Conservation (phyloP, 495 filamentous ascomycete species). For the Podospora sp. region DNA sequence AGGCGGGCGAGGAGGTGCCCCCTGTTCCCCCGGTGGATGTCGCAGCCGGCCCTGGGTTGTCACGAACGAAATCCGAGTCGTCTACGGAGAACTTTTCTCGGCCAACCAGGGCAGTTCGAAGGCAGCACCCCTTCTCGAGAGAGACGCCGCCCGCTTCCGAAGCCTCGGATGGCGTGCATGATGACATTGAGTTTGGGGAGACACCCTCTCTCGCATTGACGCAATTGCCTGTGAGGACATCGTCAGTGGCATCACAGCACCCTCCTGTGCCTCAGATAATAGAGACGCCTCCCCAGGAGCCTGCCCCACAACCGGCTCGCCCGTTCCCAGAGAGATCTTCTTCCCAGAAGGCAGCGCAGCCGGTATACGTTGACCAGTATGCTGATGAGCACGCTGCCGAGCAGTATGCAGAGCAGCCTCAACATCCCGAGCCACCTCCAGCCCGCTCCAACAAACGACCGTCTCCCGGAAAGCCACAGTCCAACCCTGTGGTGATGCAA, state of each 20-base stretch:
- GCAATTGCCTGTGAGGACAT: conserved; percentile 30
- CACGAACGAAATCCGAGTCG: conserved; percentile 77
- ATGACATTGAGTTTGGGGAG: conserved; percentile 19
- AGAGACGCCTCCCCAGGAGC: conserved; percentile 63
- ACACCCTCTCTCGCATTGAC: conserved; percentile 27
- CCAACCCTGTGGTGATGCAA: conserved; percentile 14
- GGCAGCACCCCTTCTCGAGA: conserved; percentile 46
- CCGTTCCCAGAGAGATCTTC: conserved; percentile 56
- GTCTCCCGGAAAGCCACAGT: conserved; percentile 35
- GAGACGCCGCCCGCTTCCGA: conserved; percentile 23
- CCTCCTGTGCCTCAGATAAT: conserved; percentile 65
- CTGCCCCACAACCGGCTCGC: conserved; percentile 39
- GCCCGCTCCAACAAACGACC: conserved; percentile 53
- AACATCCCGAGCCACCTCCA: conserved; percentile 45
- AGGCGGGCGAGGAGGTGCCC: conserved; percentile 58
- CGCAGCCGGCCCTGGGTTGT: conserved; percentile 57
- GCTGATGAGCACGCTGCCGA: not conserved
- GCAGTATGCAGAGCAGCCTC: not conserved
- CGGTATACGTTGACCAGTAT: conserved; percentile 29
- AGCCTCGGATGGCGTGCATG: conserved; percentile 14
- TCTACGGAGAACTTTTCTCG: conserved; percentile 60
- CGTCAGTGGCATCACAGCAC: conserved; percentile 29
- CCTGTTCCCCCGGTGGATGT: conserved; percentile 52
- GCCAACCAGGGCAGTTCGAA: conserved; percentile 48
- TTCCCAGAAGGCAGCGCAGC: conserved; percentile 52